Conservation (phyloP, 805 yeast species). For the Ogataea nitratoaversa region DNA sequence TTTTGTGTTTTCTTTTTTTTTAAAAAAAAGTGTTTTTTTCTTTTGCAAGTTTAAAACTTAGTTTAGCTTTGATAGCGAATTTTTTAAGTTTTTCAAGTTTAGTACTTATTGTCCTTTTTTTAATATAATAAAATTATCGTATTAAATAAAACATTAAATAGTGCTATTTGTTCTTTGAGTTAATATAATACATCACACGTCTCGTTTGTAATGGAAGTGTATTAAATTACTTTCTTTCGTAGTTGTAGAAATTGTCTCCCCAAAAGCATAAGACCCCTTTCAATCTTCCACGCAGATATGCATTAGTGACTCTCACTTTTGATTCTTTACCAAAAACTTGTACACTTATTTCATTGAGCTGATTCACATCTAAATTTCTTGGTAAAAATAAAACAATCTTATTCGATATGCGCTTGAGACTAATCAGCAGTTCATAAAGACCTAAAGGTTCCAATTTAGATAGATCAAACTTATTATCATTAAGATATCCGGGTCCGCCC, state of each 20-base stretch:
- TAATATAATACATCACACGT: too few relatives aligned
- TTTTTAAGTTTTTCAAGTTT: too few relatives aligned
- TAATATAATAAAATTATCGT: too few relatives aligned
- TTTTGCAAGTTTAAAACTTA: too few relatives aligned
- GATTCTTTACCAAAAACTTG: slow-evolving; percentile 41
- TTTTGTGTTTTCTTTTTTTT: not conserved
- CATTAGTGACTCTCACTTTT: slow-evolving; percentile 42
- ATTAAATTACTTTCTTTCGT: slow-evolving; percentile 7
- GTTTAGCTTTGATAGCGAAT: too few relatives aligned
- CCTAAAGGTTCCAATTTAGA: slow-evolving; percentile 44
- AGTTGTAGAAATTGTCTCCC: slow-evolving; percentile 45
- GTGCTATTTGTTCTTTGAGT: too few relatives aligned
- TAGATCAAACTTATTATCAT: slow-evolving; percentile 43
- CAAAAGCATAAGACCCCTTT: slow-evolving; percentile 59
- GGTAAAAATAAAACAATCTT: slow-evolving; percentile 64
- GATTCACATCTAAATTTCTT: slow-evolving; percentile 50
- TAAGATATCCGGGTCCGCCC: slow-evolving; percentile 71
- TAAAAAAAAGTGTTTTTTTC: not conserved
- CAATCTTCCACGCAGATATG: slow-evolving; percentile 36
- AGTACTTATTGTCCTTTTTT: too few relatives aligned
- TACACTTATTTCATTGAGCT: slow-evolving; percentile 44
- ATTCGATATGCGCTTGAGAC: slow-evolving; percentile 36
- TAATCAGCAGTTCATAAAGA: slow-evolving; percentile 40
- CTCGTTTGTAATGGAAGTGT: too few relatives aligned
- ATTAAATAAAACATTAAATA: too few relatives aligned